Conservation (phyloP, 2,329 filamentous ascomycete species). For the Fusarium denticulatum region DNA sequence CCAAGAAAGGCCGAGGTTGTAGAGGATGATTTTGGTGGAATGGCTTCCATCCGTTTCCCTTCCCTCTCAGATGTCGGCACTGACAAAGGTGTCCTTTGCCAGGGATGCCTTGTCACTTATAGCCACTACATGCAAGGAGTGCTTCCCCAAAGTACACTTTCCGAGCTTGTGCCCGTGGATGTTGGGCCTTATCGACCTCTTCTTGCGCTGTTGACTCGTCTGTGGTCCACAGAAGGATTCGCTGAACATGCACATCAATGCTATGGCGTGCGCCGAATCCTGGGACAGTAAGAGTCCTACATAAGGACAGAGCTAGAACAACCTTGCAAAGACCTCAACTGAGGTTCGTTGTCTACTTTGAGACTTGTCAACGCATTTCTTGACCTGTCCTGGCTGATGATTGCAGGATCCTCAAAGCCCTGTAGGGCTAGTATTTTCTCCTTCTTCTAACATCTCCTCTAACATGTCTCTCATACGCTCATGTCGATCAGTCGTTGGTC, state of each 20-base stretch:
- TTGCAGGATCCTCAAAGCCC: slow-evolving; percentile 3
- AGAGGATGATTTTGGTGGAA: slow-evolving; percentile 39
- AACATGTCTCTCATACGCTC: neutral
- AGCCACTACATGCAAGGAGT: slow-evolving; percentile 30
- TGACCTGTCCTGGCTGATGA: slow-evolving; percentile 15
- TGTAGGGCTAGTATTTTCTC: neutral
- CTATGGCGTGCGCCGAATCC: slow-evolving; percentile 34
- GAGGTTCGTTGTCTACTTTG: neutral
- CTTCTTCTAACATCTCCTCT: neutral
- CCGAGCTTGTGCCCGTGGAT: slow-evolving; percentile 29
- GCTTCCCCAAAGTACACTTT: slow-evolving; percentile 27
- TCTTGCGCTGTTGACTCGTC: slow-evolving; percentile 25
- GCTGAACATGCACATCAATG: slow-evolving; percentile 37
- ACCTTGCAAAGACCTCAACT: neutral
- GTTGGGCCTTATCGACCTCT: slow-evolving; percentile 36
- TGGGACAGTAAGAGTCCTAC: slow-evolving; percentile 14
- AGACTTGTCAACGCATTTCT: neutral
- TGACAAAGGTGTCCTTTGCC: slow-evolving; percentile 38
- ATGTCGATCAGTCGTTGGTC: neutral
- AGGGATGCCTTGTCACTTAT: slow-evolving; percentile 38
- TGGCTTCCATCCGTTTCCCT: slow-evolving; percentile 43
- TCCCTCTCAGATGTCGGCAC: slow-evolving; percentile 23
- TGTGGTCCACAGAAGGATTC: slow-evolving; percentile 36
- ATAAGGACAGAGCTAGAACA: neutral
- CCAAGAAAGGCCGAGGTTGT: slow-evolving; percentile 26